Evolutionary conservation across 345 rosid genomes (phyloP).

Genomic region (Anacardium occidentale): DNA sequence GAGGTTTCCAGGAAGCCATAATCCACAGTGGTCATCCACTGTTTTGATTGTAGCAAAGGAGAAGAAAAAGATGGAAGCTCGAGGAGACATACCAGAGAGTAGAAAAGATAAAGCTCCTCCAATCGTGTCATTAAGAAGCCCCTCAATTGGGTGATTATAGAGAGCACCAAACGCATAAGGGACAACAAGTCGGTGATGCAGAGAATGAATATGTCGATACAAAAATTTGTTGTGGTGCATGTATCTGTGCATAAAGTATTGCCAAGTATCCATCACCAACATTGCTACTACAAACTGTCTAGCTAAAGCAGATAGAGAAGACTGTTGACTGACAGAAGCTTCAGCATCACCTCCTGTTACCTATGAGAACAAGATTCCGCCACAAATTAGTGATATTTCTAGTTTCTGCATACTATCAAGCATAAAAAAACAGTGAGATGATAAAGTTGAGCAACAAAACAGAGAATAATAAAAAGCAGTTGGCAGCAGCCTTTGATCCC

Average conservation of each 20-base stretch:
- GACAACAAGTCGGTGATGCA: slow-evolving; percentile 79
- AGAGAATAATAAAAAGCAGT: background rate
- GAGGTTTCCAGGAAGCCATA: slow-evolving; percentile 84
- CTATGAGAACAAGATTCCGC: slow-evolving; percentile 33
- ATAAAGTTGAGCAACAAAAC: background rate
- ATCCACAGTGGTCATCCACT: slow-evolving; percentile 21
- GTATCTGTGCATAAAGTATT: slow-evolving; percentile 80
- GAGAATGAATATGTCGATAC: slow-evolving; percentile 77
- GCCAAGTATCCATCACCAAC: slow-evolving; percentile 82
- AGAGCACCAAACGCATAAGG: slow-evolving; percentile 61
- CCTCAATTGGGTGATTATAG: slow-evolving; percentile 49
- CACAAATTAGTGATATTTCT: background rate
- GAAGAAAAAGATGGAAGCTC: slow-evolving; percentile 81
- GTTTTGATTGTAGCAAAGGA: slow-evolving; percentile 87
- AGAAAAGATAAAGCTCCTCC: slow-evolving; percentile 84
- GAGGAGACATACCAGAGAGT: slow-evolving; percentile 79
- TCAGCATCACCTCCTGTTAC: slow-evolving; percentile 59
- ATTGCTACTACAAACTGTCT: slow-evolving; percentile 71
- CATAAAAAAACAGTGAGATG: background rate
- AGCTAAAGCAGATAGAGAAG: slow-evolving; percentile 51
- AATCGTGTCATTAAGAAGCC: slow-evolving; percentile 70
- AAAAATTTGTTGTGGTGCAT: slow-evolving; percentile 85
- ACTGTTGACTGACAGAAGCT: slow-evolving; percentile 28
- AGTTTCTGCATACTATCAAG: background rate
- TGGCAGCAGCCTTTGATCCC: slow-evolving; percentile 5